Percentiles rank a stretch among this genome's conserved stretches.
Conservation (phyloP, 441 rosid species). For the Lepidium campestre region DNA sequence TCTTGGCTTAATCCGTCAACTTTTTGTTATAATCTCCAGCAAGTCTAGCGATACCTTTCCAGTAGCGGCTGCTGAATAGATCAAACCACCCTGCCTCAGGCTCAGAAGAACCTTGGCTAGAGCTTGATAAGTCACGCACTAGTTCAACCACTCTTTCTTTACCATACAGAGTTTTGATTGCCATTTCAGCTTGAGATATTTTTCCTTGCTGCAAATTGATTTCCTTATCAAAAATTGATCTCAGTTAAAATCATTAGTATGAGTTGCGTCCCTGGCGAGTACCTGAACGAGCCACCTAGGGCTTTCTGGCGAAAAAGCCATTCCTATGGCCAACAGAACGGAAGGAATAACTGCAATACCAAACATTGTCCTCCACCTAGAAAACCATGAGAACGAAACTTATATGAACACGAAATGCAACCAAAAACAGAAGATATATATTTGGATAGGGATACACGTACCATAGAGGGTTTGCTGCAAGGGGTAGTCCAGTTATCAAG, state of each 20-base stretch:
- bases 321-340: constrained; percentile 78
- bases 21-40: not conserved
- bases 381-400: constrained; percentile 7
- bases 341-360: constrained; percentile 81
- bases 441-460: constrained; percentile 23
- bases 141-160: constrained; percentile 85
- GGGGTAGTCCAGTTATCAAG: constrained; percentile 92
- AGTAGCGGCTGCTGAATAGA: constrained; percentile 83
- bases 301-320: constrained; percentile 94
- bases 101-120: constrained; percentile 71
- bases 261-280: constrained; percentile 9
- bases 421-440: not conserved
- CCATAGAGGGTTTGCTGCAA: constrained; percentile 88
- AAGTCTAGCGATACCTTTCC: constrained; percentile 60
- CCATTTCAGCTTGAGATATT: constrained; percentile 66
- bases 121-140: constrained; percentile 63
- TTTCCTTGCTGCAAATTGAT: constrained; percentile 74
- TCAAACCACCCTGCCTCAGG: constrained; percentile 98
- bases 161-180: constrained; percentile 71
- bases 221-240: constrained; percentile 1
- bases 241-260: not conserved
- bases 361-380: constrained; percentile 99
- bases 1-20: not conserved
- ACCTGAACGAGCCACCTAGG: constrained; percentile 99
- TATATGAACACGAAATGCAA: not conserved